A percentile compares a stretch with the other conserved stretches of the same genome.
Conservation (phyloP, 1,284 basidiomycete genomes). For the Anthracocystis panici-leucophaei region DNA sequence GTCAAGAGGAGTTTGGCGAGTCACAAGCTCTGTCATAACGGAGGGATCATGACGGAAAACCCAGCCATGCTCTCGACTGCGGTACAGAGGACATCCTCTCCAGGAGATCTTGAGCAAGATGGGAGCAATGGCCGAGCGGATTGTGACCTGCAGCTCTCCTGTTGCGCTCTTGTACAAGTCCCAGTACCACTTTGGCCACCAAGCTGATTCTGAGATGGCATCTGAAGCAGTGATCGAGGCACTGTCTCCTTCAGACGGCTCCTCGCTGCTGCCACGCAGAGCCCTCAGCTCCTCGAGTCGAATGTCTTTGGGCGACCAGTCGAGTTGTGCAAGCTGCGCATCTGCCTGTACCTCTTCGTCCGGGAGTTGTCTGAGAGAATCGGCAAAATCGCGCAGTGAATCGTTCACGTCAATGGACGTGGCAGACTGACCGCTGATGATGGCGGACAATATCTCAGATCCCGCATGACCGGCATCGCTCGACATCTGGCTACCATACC, state of each 20-base stretch:
- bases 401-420: slow-evolving; percentile 21
- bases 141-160: slow-evolving; percentile 80
- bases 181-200: slow-evolving; percentile 95
- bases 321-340: slow-evolving; percentile 54
- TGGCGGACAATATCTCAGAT: slow-evolving; percentile 27
- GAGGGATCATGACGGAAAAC: slow-evolving; percentile 73
- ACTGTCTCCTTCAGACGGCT: slow-evolving; percentile 1
- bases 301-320: slow-evolving; percentile 53
- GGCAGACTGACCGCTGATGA: slow-evolving; percentile 21
- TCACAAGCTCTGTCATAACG: slow-evolving; percentile 24
- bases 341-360: slow-evolving; percentile 25
- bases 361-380: slow-evolving; percentile 18
- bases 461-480: slow-evolving; percentile 39
- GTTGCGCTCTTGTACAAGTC: slow-evolving; percentile 75
- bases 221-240: slow-evolving; percentile 6
- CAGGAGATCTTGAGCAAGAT: slow-evolving; percentile 88
- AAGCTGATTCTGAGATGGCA: slow-evolving; percentile 34
- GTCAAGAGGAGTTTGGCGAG: slow-evolving; percentile 47
- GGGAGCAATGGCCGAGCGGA: slow-evolving; percentile 85
- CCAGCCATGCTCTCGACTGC: slow-evolving; percentile 92
- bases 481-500: slow-evolving; percentile 31
- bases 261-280: slow-evolving; percentile 17
- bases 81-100: slow-evolving; percentile 85
- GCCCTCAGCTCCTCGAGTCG: slow-evolving; percentile 35
- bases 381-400: slow-evolving; percentile 39